These are phyloP conservation scores for Oryza australiensis DNA, from an alignment of 176 grass and related monocot genomes.

Conservation along the genomic window DNA sequence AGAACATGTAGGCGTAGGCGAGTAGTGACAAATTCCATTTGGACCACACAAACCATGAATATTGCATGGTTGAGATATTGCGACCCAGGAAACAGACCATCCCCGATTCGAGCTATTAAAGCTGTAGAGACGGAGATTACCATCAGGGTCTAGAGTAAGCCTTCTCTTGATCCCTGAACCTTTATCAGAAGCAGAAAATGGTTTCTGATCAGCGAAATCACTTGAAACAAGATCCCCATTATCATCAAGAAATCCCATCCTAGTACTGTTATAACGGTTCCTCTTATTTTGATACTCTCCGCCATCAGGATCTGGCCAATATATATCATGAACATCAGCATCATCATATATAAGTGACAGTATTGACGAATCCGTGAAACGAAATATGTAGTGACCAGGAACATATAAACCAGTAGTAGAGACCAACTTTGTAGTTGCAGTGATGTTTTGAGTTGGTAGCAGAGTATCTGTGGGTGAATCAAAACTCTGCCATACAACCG, in stretches of 20 bases:
- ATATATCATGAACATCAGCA: conserved; percentile 45
- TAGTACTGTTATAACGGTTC: conserved; percentile 38
- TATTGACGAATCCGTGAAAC: conserved; percentile 36
- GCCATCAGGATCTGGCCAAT: conserved; percentile 51
- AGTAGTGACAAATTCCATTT: conserved; percentile 47
- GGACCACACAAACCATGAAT: conserved; percentile 51
- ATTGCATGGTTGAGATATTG: conserved; percentile 47
- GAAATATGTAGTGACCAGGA: conserved; percentile 38
- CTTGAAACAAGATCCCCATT: conserved; percentile 29
- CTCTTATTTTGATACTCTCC: conserved; percentile 23
- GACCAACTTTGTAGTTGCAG: conserved; percentile 39
- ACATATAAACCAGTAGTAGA: background rate
- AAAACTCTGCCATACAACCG: conserved; percentile 55
- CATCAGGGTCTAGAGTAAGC: conserved; percentile 53
- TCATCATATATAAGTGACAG: conserved; percentile 45
- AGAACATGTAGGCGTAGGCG: conserved; percentile 40
- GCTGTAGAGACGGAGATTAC: conserved; percentile 54
- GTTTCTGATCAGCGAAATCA: conserved; percentile 24
- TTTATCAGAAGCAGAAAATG: conserved; percentile 40
- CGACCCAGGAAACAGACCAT: conserved; percentile 51
- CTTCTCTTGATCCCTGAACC: conserved; percentile 37
- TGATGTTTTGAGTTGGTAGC: conserved; percentile 48
- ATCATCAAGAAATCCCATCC: conserved; percentile 27
- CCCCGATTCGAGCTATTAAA: conserved; percentile 27
- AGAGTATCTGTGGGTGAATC: conserved; percentile 54